Conservation (phyloP, 2,329 filamentous ascomycete genomes). For the Colletotrichum eremochloae region DNA sequence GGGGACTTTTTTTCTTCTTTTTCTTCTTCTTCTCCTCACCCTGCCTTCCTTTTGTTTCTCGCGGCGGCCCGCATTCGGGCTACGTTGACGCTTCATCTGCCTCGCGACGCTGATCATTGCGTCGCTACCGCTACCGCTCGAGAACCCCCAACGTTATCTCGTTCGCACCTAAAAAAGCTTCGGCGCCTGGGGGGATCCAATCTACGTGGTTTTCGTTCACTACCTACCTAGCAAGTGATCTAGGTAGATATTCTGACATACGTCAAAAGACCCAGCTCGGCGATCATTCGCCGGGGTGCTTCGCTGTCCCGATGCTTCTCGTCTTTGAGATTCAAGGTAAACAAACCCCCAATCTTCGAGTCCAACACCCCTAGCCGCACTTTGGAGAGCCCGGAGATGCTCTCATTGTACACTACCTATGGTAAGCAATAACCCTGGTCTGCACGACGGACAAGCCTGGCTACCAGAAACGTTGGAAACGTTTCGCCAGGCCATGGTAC, state of each 20-base stretch:
- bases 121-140: conserved; percentile 15
- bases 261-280: conserved; percentile 6
- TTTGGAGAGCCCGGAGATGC: neutral
- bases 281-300: conserved; percentile 16
- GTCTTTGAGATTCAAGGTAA: neutral
- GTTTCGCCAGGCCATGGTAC: conserved; percentile 23
- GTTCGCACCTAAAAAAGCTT: conserved; percentile 15
- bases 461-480: conserved; percentile 14
- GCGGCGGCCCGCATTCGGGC: conserved; percentile 14
- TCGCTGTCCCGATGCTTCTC: conserved; percentile 2
- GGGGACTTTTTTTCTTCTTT: neutral
- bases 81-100: neutral
- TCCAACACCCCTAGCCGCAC: neutral
- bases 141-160: neutral
- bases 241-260: neutral
- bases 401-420: too few species aligned
- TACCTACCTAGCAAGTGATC: neutral
- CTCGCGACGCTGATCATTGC: conserved; percentile 25
- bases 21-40: neutral
- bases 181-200: neutral
- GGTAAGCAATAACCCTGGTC: neutral
- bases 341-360: neutral
- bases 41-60: too few species aligned
- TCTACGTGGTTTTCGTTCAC: neutral
- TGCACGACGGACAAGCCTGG: neutral